Base-by-base conservation (phyloP, 306 rosid species). In the Ormosia semicastrata region DNA sequence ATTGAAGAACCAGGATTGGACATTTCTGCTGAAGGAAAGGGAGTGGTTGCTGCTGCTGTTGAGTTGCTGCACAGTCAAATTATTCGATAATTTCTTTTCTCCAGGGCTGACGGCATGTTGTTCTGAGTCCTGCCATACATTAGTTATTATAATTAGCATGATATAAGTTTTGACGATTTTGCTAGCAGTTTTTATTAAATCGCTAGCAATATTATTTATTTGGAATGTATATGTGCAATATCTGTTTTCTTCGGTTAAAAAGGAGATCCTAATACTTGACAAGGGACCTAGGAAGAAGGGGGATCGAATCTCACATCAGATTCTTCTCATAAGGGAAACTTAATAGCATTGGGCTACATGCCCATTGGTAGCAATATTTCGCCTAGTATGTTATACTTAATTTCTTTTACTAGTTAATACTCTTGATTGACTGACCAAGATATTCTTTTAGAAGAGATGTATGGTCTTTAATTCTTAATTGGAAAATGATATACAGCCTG, bases 1-100 rank as follows among this genome's bases (percentile, higher is more conserved):
- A 92, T 95, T 50, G 86, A 87, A 82, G 97, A 95, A 56, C 97
- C 97, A 6, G 89, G 90, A 36, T 84, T 95, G 34, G 97, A 93
- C 88, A 79, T 95, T 86, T 81, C 94, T 34, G 59, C 76, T 5
- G 94, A 92, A 84, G 99, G 98, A 78, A 89, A 89, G 66, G 93
- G 85, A 53, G 97, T 93, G 66, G 99, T 95, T 64, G 88, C 90
- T 40, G 99, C 96, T 75, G 99, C 90, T 34, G 74, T 90, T 52
- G 98, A 95, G 88, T 83, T 93, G 76, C 79, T 95, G 84, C 98
- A 95, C 72, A 89, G 89, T 78, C 93, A 89, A 79, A 41, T 14
- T 54, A 63, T 32, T 3, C 62, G 79, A 75, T 87, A 50, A 77
- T 75, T 43, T 36, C 29, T 10, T 36, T 29, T 67, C 1, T 6